phyloP scores from a whole-genome alignment of 2,329 filamentous ascomycete species.

The Diaporthe helianthi region DNA sequence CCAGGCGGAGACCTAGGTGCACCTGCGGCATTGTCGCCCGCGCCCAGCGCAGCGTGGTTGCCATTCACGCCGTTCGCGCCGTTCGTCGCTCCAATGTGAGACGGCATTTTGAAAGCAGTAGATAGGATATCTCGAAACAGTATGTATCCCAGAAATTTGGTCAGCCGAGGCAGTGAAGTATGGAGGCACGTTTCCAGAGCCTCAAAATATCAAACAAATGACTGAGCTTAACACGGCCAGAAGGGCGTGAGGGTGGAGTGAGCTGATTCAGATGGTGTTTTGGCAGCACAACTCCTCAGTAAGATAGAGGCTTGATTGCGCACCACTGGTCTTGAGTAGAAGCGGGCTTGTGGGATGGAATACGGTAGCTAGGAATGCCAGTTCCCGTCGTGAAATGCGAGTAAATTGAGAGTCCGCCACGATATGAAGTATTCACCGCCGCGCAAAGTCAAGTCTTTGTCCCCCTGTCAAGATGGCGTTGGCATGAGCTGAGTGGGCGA shows the following conservation, averaged over 20 bases:
- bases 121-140: neutral
- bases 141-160: neutral
- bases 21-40: neutral
- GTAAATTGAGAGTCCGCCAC: neutral
- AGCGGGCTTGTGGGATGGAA: neutral
- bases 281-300: neutral
- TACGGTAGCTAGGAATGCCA: neutral
- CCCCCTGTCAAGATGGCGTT: neutral
- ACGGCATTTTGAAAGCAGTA: neutral
- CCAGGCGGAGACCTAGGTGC: slow-evolving; percentile 33
- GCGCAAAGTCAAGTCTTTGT: neutral
- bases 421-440: slow-evolving; percentile 1
- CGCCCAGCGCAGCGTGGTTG: neutral
- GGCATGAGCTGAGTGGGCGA: neutral
- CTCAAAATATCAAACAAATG: neutral
- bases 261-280: neutral
- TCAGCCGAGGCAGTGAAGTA: neutral
- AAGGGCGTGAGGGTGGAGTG: neutral
- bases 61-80: slow-evolving; percentile 12
- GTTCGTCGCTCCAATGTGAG: neutral
- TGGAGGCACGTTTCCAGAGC: neutral
- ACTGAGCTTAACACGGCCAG: neutral
- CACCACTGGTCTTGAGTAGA: neutral
- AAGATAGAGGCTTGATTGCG: neutral
- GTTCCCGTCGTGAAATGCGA: neutral